Evolutionary conservation across 108 stramenopile genomes (phyloP), one percentile per base, ranked within the genome.

Genomic region (Skeletonema tropicum): DNA sequence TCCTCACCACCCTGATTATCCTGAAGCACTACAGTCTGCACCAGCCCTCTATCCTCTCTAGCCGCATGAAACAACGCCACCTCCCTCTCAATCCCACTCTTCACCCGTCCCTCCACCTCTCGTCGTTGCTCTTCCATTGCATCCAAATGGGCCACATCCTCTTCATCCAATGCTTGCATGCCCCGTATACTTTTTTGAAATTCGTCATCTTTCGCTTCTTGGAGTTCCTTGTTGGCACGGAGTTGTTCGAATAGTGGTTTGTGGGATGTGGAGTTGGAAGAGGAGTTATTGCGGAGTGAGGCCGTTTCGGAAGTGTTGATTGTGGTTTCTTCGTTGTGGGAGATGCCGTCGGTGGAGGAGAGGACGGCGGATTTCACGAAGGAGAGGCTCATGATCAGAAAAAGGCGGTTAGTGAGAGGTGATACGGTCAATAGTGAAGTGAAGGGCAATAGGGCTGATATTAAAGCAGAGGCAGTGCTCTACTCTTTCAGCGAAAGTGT

Each of bases 181-280:
- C 90, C 90, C 7, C 90, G 66, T 87, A 94, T 83, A 23, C 87
- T 77, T 36, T 79, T 57, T 66, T 91, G 80, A 29, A 74, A 57
- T 77, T 92, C 90, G 19, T 90, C 94, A 32, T 81, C 70, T 49
- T 88, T 79, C 23, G 83, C 88, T 65, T 91, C 79, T 59, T 87
- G 89, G 33, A 87, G 80, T 52, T 93, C 94, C 61, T 86, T 82
- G 79, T 93, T 95, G 33, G 85, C 68, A 23, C 92, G 90, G 0
- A 95, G 81, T 77, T 95, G 94, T 81, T 95, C 94, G 80, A 92
- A 93, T 17, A 95, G 83, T 13, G 94, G 92, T 64, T 88, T 89
- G 80, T 86, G 74, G 0, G 71, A 66, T 33, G 73, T 73, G 2
- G 29, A 26, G 41, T 48, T 48, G 36, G 33, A 33, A 5, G 52